Evolutionary conservation across 495 filamentous ascomycete genomes (phyloP), one percentile per base, ranked within the genome.

Genomic region (Penicillium cataractarum): DNA sequence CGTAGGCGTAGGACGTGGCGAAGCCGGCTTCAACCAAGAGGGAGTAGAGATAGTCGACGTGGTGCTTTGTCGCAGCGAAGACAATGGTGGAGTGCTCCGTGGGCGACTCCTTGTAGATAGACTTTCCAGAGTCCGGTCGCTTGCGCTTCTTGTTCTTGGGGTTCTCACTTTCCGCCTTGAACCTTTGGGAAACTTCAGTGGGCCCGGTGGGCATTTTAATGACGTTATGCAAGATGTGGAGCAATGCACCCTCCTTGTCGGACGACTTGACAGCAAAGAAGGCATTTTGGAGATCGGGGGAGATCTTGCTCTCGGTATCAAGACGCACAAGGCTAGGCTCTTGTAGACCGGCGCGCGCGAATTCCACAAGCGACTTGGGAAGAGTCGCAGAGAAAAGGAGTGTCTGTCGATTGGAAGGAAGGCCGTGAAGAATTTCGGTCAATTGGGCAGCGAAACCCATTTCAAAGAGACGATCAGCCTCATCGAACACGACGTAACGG

Each of bases 391-490:
- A 98, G 72, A 97, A 98, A 17, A 99, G 81, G 19, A 97, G 82
- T 1, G 93, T 99, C 68, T 99, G 95, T 26, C 96, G 84, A 39
- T 87, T 87, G 7, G 86, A 73, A 7, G 95, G 95, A 37, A 99
- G 80, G 2, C 92, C 89, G 72, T 97, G 87, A 48, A 98, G 76
- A 82, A 99, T 97, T 75, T 99, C 96, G 3, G 89, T 89, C 50
- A 99, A 81, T 71, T 99, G 96, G 7, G 90, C 86, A 19, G 92
- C 92, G 73, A 99, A 99, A 62, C 95, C 95, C 92, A 97, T 96
- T 76, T 99, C 95, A 76, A 98, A 99, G 3, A 99, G 80, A 51
- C 95, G 83, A 81, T 99, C 95, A 15, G 95, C 95, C 71, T 99
- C 95, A 73, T 99, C 95, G 50, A 99, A 98, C 32, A 98, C 95